Percentiles rank a stretch among this genome's conserved stretches.
phyloP scores from a whole-genome alignment of 352 stramenopile species.

The Pythium aquatile region DNA sequence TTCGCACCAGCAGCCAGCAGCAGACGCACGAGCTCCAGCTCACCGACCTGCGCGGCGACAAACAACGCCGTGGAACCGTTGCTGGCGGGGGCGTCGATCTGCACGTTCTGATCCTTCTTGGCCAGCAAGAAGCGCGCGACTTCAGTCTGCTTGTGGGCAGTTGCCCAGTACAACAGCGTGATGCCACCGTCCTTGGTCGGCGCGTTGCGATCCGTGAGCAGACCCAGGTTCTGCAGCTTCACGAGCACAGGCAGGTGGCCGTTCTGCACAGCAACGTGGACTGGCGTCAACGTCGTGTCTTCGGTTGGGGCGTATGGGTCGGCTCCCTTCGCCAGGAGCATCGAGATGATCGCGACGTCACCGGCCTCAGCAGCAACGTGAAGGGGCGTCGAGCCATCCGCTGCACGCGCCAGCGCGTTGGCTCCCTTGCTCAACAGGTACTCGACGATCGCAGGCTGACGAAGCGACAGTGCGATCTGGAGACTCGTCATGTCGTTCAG shows the following conservation, averaged over 20 bases:
- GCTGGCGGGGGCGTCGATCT: conserved; percentile 21
- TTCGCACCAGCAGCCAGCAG: conserved; percentile 58
- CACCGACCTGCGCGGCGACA: conserved; percentile 59
- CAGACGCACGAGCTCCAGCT: conserved; percentile 58
- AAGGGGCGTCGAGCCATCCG: conserved; percentile 65
- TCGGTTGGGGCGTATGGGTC: conserved; percentile 24
- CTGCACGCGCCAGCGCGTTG: conserved; percentile 42
- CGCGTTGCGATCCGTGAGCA: conserved; percentile 26
- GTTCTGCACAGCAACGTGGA: conserved; percentile 30
- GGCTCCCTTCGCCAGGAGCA: conserved; percentile 65
- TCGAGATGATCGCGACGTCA: conserved; percentile 40
- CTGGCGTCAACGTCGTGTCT: conserved; percentile 27
- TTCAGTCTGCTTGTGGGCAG: conserved; percentile 30
- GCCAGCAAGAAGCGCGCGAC: conserved; percentile 25
- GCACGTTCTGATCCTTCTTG: conserved; percentile 11
- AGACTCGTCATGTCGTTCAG: conserved; percentile 69
- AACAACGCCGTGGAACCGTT: conserved; percentile 38
- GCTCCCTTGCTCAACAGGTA: conserved; percentile 54
- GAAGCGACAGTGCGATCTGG: conserved; percentile 71
- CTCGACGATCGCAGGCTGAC: conserved; percentile 47
- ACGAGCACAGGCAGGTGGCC: conserved; percentile 28
- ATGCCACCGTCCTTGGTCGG: conserved; percentile 25
- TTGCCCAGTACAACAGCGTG: conserved; percentile 31
- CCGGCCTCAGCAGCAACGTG: conserved; percentile 63
- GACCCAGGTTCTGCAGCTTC: conserved; percentile 25